A percentile compares a stretch with the other conserved stretches of the same genome.
Evolutionary conservation across 192 early-diverging fungal species (phyloP).

Genomic region (Coemansia sp.): DNA sequence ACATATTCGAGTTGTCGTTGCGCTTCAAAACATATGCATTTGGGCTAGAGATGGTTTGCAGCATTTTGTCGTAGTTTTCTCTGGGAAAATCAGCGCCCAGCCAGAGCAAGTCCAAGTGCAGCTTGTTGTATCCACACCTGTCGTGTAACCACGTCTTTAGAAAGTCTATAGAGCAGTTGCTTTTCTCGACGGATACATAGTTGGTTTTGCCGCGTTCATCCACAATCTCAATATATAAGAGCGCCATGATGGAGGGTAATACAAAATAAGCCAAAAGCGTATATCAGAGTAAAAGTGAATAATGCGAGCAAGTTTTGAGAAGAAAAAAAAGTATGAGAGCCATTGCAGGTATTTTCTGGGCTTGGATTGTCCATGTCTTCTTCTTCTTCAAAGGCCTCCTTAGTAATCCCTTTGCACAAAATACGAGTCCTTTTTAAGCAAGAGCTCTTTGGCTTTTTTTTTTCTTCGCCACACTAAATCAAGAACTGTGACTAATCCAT

Average conservation of each 20-base stretch:
- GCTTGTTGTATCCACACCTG: background rate
- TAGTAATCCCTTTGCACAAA: background rate
- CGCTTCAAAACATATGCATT: background rate
- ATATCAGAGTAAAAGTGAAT: background rate
- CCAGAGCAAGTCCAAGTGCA: background rate
- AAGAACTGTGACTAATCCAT: background rate
- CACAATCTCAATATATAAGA: slow-evolving; percentile 5
- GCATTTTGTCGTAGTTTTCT: slow-evolving; percentile 6
- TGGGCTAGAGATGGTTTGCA: background rate
- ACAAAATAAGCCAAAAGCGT: background rate
- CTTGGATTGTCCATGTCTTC: background rate
- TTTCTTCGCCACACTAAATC: background rate
- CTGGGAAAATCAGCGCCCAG: background rate
- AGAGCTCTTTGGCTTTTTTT: background rate
- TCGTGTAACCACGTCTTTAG: background rate
- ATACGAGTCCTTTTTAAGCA: background rate
- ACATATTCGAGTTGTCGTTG: background rate
- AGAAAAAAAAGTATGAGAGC: background rate
- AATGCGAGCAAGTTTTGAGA: too few species aligned
- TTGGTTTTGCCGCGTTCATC: slow-evolving; percentile 3
- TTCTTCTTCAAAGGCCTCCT: slow-evolving; percentile 1
- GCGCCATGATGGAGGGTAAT: background rate
- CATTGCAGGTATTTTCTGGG: background rate
- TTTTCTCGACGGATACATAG: background rate
- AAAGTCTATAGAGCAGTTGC: background rate